Base-by-base conservation (phyloP, 495 filamentous ascomycete genomes). In the Penicillium paradoxum region DNA sequence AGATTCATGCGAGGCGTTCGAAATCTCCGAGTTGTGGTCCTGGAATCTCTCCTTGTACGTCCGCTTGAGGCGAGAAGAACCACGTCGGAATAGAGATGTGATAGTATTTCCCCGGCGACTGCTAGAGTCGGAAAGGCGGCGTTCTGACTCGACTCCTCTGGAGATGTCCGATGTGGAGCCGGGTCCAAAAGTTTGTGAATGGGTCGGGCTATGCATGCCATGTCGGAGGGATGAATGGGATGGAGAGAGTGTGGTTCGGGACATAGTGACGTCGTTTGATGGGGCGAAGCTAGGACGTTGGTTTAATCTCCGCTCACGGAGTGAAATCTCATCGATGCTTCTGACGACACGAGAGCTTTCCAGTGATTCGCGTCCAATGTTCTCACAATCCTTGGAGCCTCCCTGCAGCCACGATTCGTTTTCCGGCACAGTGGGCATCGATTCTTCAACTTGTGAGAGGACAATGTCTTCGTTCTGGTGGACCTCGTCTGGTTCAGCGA, bases 1-100 rank as follows among this genome's bases (percentile, higher is more conserved):
- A 2, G 89, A 93, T 62, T 96, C 91, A 59, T 89, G 79, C 10
- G 91, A 95, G 3, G 89, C 87, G 55, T 93, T 95, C 19, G 90
- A 90, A 59, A 90, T 88, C 8, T 84, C 79, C 0, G 80, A 78
- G 7, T 70, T 65, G 1, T 76, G 64, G 8, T 72, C 66, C 3
- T 71, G 71, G 57, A 75, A 86, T 18, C 73, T 78, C 39, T 81
- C 81, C 4, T 76, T 81, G 42, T 79, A 82, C 7, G 70, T 77
- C 46, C 77, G 79, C 65, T 83, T 87, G 51, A 81, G 58, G 39
- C 79, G 74, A 10, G 75, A 76, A 27, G 73, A 79, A 44, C 78
- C 79, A 49, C 89, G 86, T 51, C 79, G 81, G 73, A 96, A 93
- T 17, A 95, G 80, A 0, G 86, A 85, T 6, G 83, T 79, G 81